Percentiles rank a stretch among this genome's conserved stretches.
Evolutionary conservation across 306 rosid species (phyloP).

Genomic region (Cucumis hystrix): DNA sequence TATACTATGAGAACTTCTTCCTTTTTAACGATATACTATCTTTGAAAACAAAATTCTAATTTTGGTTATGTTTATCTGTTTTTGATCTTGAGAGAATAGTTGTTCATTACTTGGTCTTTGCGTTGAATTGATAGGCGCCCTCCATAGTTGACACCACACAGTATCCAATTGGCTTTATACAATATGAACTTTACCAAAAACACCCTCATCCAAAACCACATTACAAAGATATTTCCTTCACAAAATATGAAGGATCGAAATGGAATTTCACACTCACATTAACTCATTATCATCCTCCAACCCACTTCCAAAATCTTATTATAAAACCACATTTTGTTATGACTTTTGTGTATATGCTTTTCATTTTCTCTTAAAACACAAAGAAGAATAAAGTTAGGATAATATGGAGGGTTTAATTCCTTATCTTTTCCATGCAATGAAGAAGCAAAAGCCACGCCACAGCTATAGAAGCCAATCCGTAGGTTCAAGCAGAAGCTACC

Average conservation of each 20-base stretch:
- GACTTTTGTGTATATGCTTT: background rate
- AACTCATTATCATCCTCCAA: background rate
- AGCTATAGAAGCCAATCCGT: slow-evolving; percentile 32
- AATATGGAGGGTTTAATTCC: slow-evolving; percentile 79
- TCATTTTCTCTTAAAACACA: background rate
- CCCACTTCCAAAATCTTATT: background rate
- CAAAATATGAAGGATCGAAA: background rate
- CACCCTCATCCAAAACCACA: background rate
- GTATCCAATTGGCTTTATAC: background rate
- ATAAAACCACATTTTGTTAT: background rate
- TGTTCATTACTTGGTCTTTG: background rate
- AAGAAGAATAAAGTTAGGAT: background rate
- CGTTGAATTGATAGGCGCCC: background rate
- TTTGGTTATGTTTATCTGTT: no score
- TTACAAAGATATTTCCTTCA: background rate
- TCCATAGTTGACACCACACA: background rate
- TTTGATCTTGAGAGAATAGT: background rate
- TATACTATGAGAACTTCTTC: no score
- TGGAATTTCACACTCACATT: background rate
- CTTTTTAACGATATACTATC: no score
- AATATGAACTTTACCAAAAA: background rate
- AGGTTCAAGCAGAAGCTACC: slow-evolving; percentile 58
- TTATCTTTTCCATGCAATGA: slow-evolving; percentile 50
- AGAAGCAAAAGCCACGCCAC: slow-evolving; percentile 41
- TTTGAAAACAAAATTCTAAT: no score